Base-by-base conservation (phyloP, 306 rosid genomes). In the Notholithocarpus densiflorus region DNA sequence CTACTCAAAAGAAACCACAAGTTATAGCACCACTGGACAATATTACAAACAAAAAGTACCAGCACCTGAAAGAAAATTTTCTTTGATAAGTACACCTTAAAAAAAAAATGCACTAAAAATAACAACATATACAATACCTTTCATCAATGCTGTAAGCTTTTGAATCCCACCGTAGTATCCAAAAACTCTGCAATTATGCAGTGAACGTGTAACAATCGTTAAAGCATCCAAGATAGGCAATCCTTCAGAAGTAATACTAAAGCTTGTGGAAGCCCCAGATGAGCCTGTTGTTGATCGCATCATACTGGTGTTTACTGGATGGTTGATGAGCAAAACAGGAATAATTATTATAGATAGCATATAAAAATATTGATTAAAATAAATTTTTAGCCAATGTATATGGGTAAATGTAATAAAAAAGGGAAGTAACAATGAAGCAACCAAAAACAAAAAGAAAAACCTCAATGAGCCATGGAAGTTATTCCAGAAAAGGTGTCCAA, bases 131-230 rank as follows among this genome's bases (percentile, higher is more conserved):
- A 76, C 52, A 77, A 77, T 83, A 95, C 99, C 99, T 93, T 95
- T 95, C 99, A 93, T 89, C 81, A 95, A 73, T 45, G 96, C 99
- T 6, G 92, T 93, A 32, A 95, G 91, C 84, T 93, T 95, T 80
- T 89, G 96, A 84, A 95, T 85, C 75, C 99, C 99, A 75, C 97
- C 90, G 81, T 84, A 89, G 87, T 91, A 93, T 80, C 99, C 97
- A 86, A 95, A 93, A 68, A 93, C 88, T 82, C 91, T 88, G 84
- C 99, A 95, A 87, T 93, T 95, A 71, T 95, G 91, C 87, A 91
- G 82, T 27, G 99, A 92, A 73, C 91, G 94, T 69, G 83, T 80
- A 68, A 91, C 82, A 84, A 95, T 89, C 81, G 79, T 85, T 80
- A 93, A 84, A 66, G 96, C 92, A 76, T 93, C 96, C 89, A 95